Evolutionary conservation across 768 basidiomycete species (phyloP), one percentile per base, ranked within the genome.

Genomic region (Obba rivulosa): DNA sequence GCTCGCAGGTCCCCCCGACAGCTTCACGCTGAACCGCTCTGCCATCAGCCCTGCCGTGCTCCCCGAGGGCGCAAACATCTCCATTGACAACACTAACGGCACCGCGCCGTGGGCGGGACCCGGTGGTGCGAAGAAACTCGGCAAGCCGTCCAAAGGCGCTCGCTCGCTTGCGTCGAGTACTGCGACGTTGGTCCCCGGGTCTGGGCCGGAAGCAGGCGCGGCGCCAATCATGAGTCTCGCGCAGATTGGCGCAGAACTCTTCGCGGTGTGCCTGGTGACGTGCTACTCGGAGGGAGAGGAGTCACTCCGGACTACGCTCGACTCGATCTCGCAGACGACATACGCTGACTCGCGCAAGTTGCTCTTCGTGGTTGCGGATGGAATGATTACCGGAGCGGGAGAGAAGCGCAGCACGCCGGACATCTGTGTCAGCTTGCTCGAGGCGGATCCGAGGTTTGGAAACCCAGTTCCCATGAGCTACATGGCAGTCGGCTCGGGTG

Each of bases 211-310:
- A 11, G 75, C 76, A 3, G 56, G 65, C 35, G 68, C 78, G 5
- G 61, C 77, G 38, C 85, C 89, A 4, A 66, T 86, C 45, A 85
- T 98, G 78, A 86, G 82, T 50, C 73, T 95, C 51, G 78, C 91
- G 0, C 85, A 92, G 57, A 98, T 98, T 55, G 96, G 96, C 11
- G 80, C 91, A 1, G 96, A 99, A 62, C 76, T 98, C 25, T 99
- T 97, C 64, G 85, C 91, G 2, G 84, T 98, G 34, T 96, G 93
- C 65, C 74, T 99, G 49, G 91, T 99, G 4, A 98, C 96, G 1
- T 98, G 96, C 62, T 99, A 99, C 64, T 95, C 92, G 1, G 96
- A 99, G 69, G 94, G 93, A 42, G 89, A 92, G 67, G 92, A 93
- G 34, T 92, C 90, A 1, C 72, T 99, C 58, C 77, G 90, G 49